Percentiles rank a stretch among this genome's conserved stretches.
Conservation (phyloP, 1,284 basidiomycete genomes). For the Pascua sp. region DNA sequence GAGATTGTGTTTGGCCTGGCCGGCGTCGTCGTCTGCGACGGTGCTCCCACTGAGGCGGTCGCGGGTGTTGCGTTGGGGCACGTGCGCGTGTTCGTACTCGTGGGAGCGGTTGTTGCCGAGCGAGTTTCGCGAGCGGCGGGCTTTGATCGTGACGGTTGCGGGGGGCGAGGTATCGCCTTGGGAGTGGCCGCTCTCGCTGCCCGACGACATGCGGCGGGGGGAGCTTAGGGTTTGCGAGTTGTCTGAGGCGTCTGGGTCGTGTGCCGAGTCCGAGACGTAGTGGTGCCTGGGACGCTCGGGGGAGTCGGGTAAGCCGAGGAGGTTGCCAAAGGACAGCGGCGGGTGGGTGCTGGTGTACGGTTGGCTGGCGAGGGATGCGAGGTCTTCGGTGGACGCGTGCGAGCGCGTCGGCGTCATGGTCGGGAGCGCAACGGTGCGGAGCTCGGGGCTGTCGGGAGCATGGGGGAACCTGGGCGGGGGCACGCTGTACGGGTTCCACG, state of each 20-base stretch:
- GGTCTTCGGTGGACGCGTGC: background rate
- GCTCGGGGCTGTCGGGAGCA: constrained; percentile 29
- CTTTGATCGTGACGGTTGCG: too few species aligned
- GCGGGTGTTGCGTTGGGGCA: background rate
- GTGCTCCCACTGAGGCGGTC: constrained; percentile 13
- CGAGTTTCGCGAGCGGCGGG: too few species aligned
- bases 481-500: constrained; percentile 18
- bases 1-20: constrained; percentile 1
- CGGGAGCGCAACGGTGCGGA: constrained; percentile 35
- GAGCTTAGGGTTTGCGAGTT: background rate
- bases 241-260: background rate
- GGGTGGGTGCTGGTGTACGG: too few species aligned
- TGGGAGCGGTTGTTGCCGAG: too few species aligned
- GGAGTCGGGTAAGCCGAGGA: too few species aligned
- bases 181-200: background rate
- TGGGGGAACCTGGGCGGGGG: constrained; percentile 13
- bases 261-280: too few species aligned
- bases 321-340: too few species aligned
- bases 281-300: too few species aligned
- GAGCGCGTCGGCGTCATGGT: constrained; percentile 24
- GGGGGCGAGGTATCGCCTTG: too few species aligned
- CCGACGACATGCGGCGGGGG: background rate
- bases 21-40: constrained; percentile 8
- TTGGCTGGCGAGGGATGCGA: background rate
- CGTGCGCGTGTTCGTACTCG: too few species aligned